Conservation (phyloP, 176 grass and related monocot genomes). For the Aegilops sharonensis region DNA sequence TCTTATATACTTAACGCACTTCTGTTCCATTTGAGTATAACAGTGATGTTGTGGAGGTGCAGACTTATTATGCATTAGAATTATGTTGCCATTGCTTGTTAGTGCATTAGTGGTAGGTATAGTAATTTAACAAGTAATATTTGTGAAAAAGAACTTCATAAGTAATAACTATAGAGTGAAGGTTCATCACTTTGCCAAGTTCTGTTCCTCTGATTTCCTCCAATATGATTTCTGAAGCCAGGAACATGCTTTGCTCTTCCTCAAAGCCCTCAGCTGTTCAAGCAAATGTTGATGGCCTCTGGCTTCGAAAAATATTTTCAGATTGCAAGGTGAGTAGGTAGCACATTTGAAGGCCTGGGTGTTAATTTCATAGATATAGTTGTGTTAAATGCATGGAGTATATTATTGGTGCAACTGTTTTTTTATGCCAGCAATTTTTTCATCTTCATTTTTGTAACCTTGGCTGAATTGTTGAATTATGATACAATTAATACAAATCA, state of each 20-base stretch:
- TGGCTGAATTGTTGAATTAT: neutral
- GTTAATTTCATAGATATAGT: slow-evolving; percentile 6
- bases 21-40: neutral
- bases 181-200: slow-evolving; percentile 12
- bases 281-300: slow-evolving; percentile 99
- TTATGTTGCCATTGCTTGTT: slow-evolving; percentile 21
- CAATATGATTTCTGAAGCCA: slow-evolving; percentile 84
- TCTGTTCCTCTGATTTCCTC: slow-evolving; percentile 34
- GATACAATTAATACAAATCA: slow-evolving; percentile 3
- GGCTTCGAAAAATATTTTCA: slow-evolving; percentile 99
- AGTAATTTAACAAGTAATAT: neutral
- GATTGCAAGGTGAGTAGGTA: slow-evolving; percentile 65
- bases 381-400: neutral
- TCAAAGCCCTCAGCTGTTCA: slow-evolving; percentile 99
- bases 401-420: neutral
- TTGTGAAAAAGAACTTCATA: neutral
- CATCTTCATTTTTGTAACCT: neutral
- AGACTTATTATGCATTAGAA: neutral
- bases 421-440: neutral
- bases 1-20: neutral
- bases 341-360: slow-evolving; percentile 6
- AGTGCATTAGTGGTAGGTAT: neutral
- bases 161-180: neutral
- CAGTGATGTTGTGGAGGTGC: neutral
- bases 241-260: slow-evolving; percentile 97